These are phyloP conservation scores for Spergularia marina DNA, from an alignment of 148 eudicot species.

Conservation along the genomic window DNA sequence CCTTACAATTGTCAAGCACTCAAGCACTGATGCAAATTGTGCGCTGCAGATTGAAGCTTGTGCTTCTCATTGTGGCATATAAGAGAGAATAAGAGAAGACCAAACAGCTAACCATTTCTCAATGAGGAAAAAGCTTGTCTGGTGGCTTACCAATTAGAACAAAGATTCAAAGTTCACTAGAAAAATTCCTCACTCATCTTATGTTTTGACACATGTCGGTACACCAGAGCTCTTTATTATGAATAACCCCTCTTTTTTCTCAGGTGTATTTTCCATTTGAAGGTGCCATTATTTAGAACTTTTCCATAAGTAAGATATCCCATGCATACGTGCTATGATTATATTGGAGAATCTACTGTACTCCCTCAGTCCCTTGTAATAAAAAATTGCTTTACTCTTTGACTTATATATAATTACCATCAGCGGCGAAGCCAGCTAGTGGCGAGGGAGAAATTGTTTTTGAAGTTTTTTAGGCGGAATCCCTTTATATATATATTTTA, in stretches of 20 bases:
- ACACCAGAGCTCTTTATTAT: too few relatives aligned
- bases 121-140: not conserved
- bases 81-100: not conserved
- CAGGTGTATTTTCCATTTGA: slow-evolving; percentile 14
- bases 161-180: slow-evolving; percentile 16
- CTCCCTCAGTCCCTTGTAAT: too few relatives aligned
- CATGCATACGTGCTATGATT: slow-evolving; percentile 12
- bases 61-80: slow-evolving; percentile 3
- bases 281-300: slow-evolving; percentile 15
- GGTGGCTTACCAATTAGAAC: slow-evolving; percentile 10
- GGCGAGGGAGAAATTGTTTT: too few relatives aligned
- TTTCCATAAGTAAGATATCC: slow-evolving; percentile 20
- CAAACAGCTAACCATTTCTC: slow-evolving; percentile 1
- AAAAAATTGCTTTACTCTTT: too few relatives aligned
- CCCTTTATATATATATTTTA: too few relatives aligned
- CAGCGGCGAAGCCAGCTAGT: too few relatives aligned
- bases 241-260: not conserved
- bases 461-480: too few relatives aligned
- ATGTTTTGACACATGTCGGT: not conserved
- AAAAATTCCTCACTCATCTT: not conserved
- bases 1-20: not conserved
- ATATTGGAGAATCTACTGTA: too few relatives aligned
- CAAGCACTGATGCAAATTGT: not conserved
- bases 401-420: too few relatives aligned
- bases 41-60: not conserved